Evolutionary conservation across 306 rosid genomes (phyloP).

Genomic region (Mimosa bimucronata): DNA sequence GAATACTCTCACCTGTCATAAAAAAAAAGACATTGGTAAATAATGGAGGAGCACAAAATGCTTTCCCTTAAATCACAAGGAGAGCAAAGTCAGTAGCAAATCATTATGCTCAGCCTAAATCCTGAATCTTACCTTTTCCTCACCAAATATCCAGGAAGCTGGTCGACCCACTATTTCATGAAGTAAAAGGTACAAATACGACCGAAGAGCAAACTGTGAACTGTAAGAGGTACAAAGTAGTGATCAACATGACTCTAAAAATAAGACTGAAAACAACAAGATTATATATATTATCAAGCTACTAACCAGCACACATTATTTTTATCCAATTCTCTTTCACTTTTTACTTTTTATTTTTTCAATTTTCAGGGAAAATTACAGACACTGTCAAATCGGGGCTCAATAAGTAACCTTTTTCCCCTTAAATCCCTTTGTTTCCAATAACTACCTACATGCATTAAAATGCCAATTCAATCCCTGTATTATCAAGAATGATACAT

Average conservation of each 20-base stretch:
- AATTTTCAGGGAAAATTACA: neutral
- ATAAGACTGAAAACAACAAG: conserved; percentile 9
- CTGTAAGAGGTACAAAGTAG: conserved; percentile 57
- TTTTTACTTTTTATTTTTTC: neutral
- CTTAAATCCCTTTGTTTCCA: neutral
- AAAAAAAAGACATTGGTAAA: conserved; percentile 31
- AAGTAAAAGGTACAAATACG: conserved; percentile 83
- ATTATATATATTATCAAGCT: neutral
- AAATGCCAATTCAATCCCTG: neutral
- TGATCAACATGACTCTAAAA: conserved; percentile 22
- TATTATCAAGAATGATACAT: neutral
- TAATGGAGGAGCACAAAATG: conserved; percentile 1
- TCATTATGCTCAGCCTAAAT: conserved; percentile 16
- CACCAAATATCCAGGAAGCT: conserved; percentile 77
- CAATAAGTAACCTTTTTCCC: neutral
- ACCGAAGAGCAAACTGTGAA: conserved; percentile 95
- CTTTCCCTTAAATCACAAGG: conserved; percentile 17
- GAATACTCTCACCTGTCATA: conserved; percentile 84
- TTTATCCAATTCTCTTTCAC: neutral
- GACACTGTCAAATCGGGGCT: conserved; percentile 24
- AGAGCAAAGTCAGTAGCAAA: conserved; percentile 2
- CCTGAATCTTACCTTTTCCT: conserved; percentile 71
- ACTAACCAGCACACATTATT: neutral
- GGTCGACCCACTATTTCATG: conserved; percentile 92
- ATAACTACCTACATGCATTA: neutral